Evolutionary conservation across 768 basidiomycete genomes (phyloP).

Genomic region (Lactarius indigo): DNA sequence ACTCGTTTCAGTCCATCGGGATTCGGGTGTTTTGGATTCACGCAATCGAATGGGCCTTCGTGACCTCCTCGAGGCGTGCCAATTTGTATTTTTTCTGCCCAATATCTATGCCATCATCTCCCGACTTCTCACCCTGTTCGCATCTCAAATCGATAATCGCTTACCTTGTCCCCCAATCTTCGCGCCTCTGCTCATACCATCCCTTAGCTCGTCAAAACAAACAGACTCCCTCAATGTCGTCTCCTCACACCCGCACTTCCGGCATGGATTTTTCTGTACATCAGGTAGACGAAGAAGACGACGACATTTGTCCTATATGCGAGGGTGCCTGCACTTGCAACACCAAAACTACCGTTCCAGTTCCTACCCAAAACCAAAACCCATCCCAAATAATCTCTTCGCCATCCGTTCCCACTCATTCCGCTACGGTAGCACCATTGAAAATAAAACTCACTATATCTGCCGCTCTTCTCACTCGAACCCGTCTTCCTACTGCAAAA

Average conservation of each 20-base stretch:
- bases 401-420: constrained; percentile 3
- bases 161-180: constrained; percentile 2
- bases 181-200: constrained; percentile 19
- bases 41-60: constrained; percentile 14
- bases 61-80: constrained; percentile 23
- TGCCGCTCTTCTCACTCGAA: constrained; percentile 23
- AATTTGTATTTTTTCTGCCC: constrained; percentile 15
- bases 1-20: constrained; percentile 20
- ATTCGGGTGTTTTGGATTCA: constrained; percentile 24
- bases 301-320: constrained; percentile 88
- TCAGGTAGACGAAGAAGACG: constrained; percentile 68
- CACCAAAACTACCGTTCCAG: constrained; percentile 32
- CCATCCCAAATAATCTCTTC: constrained; percentile 8
- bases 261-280: constrained; percentile 37
- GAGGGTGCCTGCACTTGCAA: constrained; percentile 84
- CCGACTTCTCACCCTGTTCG: constrained; percentile 15
- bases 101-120: constrained; percentile 21
- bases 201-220: constrained; percentile 43
- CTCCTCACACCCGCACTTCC: constrained; percentile 67
- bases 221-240: constrained; percentile 60
- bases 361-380: constrained; percentile 2
- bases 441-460: constrained; percentile 28
- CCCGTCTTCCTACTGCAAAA: constrained; percentile 6
- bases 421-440: constrained; percentile 14
- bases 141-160: constrained; percentile 14